Evolutionary conservation across 1,284 basidiomycete species (phyloP).

Genomic region (Cutaneotrichosporon sp.): DNA sequence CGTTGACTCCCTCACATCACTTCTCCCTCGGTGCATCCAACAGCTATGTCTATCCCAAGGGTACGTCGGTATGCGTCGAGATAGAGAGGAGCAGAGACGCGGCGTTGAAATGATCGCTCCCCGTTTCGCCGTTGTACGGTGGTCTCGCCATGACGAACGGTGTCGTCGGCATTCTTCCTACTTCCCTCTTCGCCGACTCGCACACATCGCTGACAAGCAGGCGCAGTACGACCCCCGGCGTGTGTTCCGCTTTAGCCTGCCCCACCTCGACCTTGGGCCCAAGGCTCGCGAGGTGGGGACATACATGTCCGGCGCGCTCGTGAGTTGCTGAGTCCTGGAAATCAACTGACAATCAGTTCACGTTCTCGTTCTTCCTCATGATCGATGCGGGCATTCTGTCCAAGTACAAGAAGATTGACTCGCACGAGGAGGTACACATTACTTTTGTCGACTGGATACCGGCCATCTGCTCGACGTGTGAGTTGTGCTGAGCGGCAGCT

Average conservation of each 20-base stretch:
- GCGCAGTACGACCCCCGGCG: conserved; percentile 80
- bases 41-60: conserved; percentile 27
- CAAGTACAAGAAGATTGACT: conserved; percentile 63
- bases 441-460: conserved; percentile 92
- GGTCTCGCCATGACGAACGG: too few species aligned
- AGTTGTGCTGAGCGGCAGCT: conserved; percentile 13
- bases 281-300: conserved; percentile 69
- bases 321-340: conserved; percentile 52
- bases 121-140: too few species aligned
- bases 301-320: conserved; percentile 83
- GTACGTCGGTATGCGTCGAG: too few species aligned
- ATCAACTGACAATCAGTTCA: conserved; percentile 59
- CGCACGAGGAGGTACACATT: conserved; percentile 61
- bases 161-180: too few species aligned
- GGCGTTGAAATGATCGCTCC: too few species aligned
- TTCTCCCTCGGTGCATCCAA: not conserved
- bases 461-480: conserved; percentile 77
- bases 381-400: conserved; percentile 89
- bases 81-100: too few species aligned
- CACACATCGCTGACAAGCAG: too few species aligned
- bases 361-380: conserved; percentile 91
- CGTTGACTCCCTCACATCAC: not conserved
- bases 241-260: conserved; percentile 60
- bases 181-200: too few species aligned
- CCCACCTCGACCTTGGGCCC: conserved; percentile 45